phyloP scores from a whole-genome alignment of 1,284 basidiomycete genomes.

The Ceratobasidium theobromae region DNA sequence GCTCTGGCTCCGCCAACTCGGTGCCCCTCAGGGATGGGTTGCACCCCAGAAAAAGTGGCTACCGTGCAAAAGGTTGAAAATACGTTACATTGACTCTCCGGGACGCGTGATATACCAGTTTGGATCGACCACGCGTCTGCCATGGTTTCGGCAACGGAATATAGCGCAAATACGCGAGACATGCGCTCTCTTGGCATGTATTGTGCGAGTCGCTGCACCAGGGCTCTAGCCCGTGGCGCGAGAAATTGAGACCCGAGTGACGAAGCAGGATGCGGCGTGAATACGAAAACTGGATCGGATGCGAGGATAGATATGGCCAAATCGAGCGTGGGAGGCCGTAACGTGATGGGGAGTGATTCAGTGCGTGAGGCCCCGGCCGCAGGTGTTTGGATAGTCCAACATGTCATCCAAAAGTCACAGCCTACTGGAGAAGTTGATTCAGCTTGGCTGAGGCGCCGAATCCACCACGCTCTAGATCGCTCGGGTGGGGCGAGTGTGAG shows the following conservation, averaged over 20 bases:
- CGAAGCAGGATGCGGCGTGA: no score
- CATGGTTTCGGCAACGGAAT: slow-evolving; percentile 9
- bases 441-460: background rate
- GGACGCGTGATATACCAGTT: slow-evolving; percentile 7
- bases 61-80: slow-evolving; percentile 28
- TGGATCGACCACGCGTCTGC: slow-evolving; percentile 5
- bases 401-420: slow-evolving; percentile 25
- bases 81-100: slow-evolving; percentile 26
- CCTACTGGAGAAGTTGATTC: background rate
- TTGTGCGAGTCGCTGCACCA: background rate
- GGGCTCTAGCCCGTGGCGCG: background rate
- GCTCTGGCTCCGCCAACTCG: background rate
- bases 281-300: background rate
- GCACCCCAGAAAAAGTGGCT: slow-evolving; percentile 13
- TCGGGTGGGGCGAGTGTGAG: background rate
- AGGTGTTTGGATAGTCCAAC: slow-evolving; percentile 17
- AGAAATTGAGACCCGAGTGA: background rate
- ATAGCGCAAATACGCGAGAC: slow-evolving; percentile 20
- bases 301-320: slow-evolving; percentile 11
- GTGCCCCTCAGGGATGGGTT: slow-evolving; percentile 3
- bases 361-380: background rate
- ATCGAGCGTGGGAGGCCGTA: slow-evolving; percentile 6
- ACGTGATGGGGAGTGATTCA: background rate
- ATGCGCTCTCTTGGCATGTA: slow-evolving; percentile 16
- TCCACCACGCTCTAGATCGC: slow-evolving; percentile 17